phyloP scores from a whole-genome alignment of 352 stramenopile genomes.

The Thalassiosira livingstoniorum region DNA sequence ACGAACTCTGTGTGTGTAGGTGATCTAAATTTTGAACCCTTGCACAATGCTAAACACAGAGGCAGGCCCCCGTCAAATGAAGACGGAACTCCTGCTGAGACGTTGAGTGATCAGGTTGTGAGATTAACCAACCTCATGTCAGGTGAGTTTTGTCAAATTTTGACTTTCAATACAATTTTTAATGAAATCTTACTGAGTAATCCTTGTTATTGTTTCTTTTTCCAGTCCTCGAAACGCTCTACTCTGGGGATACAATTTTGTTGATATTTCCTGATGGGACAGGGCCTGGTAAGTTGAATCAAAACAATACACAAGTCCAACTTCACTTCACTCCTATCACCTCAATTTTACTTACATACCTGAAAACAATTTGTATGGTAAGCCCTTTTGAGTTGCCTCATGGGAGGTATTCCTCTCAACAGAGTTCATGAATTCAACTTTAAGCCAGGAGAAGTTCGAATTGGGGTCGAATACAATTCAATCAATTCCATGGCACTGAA shows the following conservation, averaged over 20 bases:
- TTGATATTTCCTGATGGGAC: slow-evolving; percentile 81
- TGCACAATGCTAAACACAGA: background rate
- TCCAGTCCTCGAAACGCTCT: slow-evolving; percentile 72
- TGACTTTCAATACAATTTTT: background rate
- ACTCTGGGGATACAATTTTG: slow-evolving; percentile 75
- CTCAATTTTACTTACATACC: background rate
- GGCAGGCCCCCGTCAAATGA: slow-evolving; percentile 70
- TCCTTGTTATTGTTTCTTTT: slow-evolving; percentile 3
- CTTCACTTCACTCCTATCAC: too few relatives aligned
- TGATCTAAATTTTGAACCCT: background rate
- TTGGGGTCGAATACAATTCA: slow-evolving; percentile 60
- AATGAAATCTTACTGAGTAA: too few relatives aligned
- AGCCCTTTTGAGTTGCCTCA: slow-evolving; percentile 74
- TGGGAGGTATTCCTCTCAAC: slow-evolving; percentile 77
- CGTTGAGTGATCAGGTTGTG: slow-evolving; percentile 69
- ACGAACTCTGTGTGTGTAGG: background rate
- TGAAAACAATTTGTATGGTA: background rate
- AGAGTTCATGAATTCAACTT: slow-evolving; percentile 79
- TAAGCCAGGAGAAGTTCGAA: slow-evolving; percentile 67
- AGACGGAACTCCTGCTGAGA: slow-evolving; percentile 74
- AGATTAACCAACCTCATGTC: slow-evolving; percentile 69
- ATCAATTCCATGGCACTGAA: slow-evolving; percentile 54
- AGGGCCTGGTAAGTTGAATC: slow-evolving; percentile 39
- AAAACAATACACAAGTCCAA: background rate
- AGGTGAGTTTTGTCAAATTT: slow-evolving; percentile 22